phyloP scores from a whole-genome alignment of 2,329 filamentous ascomycete species.

The Botrytis porri region DNA sequence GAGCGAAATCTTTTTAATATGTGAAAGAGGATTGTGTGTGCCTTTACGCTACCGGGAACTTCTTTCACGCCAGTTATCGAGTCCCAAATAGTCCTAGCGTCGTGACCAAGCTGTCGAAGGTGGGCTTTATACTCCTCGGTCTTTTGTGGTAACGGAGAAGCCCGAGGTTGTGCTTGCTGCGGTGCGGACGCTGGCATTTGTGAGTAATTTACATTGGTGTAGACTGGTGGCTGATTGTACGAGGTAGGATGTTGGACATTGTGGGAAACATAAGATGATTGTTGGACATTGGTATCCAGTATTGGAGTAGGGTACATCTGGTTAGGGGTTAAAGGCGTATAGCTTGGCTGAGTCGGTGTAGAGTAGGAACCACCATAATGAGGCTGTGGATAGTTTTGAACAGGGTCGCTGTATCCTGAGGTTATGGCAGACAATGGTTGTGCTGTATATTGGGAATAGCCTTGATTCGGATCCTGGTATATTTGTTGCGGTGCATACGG shows the following conservation, averaged over 20 bases:
- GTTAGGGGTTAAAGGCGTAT: slow-evolving; percentile 24
- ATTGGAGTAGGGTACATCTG: slow-evolving; percentile 27
- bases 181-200: neutral
- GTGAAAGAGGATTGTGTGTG: slow-evolving; percentile 63
- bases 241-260: slow-evolving; percentile 26
- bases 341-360: slow-evolving; percentile 25
- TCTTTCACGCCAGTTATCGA: slow-evolving; percentile 57
- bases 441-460: slow-evolving; percentile 28
- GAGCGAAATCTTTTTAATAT: slow-evolving; percentile 55
- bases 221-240: slow-evolving; percentile 31
- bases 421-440: slow-evolving; percentile 27
- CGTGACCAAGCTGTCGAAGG: slow-evolving; percentile 52
- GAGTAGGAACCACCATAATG: slow-evolving; percentile 31
- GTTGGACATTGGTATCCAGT: slow-evolving; percentile 25
- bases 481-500: slow-evolving; percentile 33
- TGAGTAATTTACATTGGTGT: slow-evolving; percentile 22
- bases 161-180: slow-evolving; percentile 24
- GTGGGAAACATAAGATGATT: slow-evolving; percentile 27
- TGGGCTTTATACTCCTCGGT: slow-evolving; percentile 47
- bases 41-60: slow-evolving; percentile 58
- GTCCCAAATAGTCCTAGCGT: slow-evolving; percentile 62
- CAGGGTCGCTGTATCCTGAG: slow-evolving; percentile 28
- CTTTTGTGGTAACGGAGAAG: slow-evolving; percentile 33
- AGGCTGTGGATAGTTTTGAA: slow-evolving; percentile 33
- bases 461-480: slow-evolving; percentile 31